Base-by-base conservation (phyloP, 2,329 filamentous ascomycete genomes). In the Orbilia ellipsospora region DNA sequence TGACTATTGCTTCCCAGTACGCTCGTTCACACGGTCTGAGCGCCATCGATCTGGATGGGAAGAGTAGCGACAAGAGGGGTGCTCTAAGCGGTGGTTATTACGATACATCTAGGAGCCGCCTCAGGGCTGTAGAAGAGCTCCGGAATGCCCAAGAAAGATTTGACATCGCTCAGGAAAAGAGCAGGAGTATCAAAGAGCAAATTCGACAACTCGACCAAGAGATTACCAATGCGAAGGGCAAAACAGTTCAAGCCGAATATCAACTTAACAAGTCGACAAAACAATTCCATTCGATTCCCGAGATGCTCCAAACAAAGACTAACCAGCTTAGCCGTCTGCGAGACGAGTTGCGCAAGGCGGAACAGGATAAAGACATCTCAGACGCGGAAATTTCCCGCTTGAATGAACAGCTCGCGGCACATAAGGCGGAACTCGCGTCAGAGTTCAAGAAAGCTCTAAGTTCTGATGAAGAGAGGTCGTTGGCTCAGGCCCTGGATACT, bases 21-120 rank as follows among this genome's bases (percentile, higher is more conserved):
- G 92, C 95, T 20, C 89, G 94, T 80, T 96, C 92, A 79, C 94
- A 98, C 80, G 92, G 92, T 16, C 90, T 98, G 23, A 93, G 93
- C 79, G 94, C 93, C 40, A 97, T 99, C 78, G 99, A 95, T 0
- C 91, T 92, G 2, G 94, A 98, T 69, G 95, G 95, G 82, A 94
- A 98, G 82, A 92, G 92, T 36, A 94, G 93, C 0, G 96, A 97
- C 83, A 97, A 96, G 84, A 91, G 94, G 79, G 95, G 95, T 83
- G 94, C 94, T 13, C 89, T 99, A 85, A 97, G 93, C 57, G 95
- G 95, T 85, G 95, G 95, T 79, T 99, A 91, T 81, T 91, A 97
- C 77, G 95, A 99, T 81, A 88, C 91, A 10, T 88, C 91, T 40
- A 90, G 90, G 78, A 98, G 94, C 0, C 90, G 94, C 20, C 86